phyloP scores from a whole-genome alignment of 768 basidiomycete genomes.

The Russula virescens region DNA sequence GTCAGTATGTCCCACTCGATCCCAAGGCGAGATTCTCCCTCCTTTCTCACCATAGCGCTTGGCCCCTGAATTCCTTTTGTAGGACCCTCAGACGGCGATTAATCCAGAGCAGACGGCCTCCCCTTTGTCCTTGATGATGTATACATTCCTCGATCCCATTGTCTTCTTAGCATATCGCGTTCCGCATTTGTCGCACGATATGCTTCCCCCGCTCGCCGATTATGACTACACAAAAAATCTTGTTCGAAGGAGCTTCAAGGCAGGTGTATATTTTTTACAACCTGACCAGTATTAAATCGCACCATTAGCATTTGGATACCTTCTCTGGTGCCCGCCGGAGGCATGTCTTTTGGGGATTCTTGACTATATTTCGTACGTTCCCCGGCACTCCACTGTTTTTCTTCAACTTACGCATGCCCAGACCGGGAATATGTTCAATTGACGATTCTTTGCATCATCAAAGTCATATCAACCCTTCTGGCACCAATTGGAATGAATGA shows the following conservation, averaged over 20 bases:
- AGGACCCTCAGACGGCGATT: constrained; percentile 27
- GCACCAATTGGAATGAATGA: constrained; percentile 32
- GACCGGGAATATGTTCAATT: constrained; percentile 19
- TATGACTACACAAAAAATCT: constrained; percentile 36
- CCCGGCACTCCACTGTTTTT: too few species aligned
- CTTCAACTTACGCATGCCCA: not conserved
- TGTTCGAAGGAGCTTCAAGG: constrained; percentile 32
- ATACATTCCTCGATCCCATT: constrained; percentile 50
- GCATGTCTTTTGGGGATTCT: constrained; percentile 29
- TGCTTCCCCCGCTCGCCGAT: constrained; percentile 47
- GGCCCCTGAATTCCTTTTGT: not conserved
- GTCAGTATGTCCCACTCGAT: constrained; percentile 54
- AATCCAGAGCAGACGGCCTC: constrained; percentile 33
- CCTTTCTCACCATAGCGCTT: not conserved
- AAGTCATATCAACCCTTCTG: constrained; percentile 26
- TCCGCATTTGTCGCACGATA: constrained; percentile 39
- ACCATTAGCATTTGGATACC: constrained; percentile 28
- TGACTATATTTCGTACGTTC: constrained; percentile 25
- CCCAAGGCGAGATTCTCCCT: constrained; percentile 35
- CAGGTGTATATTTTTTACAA: constrained; percentile 13
- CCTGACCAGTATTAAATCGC: not conserved
- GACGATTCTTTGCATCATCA: constrained; percentile 6
- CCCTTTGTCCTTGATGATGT: constrained; percentile 35
- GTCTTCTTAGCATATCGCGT: constrained; percentile 41
- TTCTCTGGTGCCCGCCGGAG: constrained; percentile 24